Conservation (phyloP, 345 rosid genomes). For the Syzygium grande region DNA sequence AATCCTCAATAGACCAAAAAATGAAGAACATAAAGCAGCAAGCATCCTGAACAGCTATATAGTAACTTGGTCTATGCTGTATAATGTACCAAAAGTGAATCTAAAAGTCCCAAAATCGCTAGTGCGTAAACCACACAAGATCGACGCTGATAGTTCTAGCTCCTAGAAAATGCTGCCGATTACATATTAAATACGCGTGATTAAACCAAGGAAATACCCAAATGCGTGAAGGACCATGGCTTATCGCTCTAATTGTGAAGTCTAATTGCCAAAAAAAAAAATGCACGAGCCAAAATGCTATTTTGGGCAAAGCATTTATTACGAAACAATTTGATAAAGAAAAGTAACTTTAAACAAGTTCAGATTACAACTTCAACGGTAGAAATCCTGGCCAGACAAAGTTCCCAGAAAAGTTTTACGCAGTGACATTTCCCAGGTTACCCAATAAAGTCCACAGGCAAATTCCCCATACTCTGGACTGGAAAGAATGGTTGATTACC, state of each 20-base stretch:
- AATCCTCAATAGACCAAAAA: background rate
- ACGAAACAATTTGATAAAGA: background rate
- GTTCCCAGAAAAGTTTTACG: background rate
- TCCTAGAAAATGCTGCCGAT: background rate
- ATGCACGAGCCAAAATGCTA: background rate
- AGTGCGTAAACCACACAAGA: background rate
- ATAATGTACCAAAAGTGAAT: background rate
- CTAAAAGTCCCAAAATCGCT: background rate
- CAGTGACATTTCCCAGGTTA: background rate
- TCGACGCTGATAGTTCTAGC: background rate
- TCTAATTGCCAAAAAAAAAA: background rate
- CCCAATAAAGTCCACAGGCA: background rate
- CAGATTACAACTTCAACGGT: background rate
- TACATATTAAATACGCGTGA: background rate
- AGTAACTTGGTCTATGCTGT: background rate
- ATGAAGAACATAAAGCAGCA: background rate
- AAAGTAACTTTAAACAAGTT: background rate
- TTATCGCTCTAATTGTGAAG: background rate
- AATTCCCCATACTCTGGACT: background rate
- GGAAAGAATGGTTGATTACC: background rate
- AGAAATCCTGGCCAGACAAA: background rate
- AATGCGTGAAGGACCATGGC: background rate
- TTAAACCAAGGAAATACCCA: background rate
- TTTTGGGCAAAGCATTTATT: background rate
- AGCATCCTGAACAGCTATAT: background rate